Evolutionary conservation across 192 early-diverging fungal species (phyloP).

Genomic region (Backusella tarrabulga): DNA sequence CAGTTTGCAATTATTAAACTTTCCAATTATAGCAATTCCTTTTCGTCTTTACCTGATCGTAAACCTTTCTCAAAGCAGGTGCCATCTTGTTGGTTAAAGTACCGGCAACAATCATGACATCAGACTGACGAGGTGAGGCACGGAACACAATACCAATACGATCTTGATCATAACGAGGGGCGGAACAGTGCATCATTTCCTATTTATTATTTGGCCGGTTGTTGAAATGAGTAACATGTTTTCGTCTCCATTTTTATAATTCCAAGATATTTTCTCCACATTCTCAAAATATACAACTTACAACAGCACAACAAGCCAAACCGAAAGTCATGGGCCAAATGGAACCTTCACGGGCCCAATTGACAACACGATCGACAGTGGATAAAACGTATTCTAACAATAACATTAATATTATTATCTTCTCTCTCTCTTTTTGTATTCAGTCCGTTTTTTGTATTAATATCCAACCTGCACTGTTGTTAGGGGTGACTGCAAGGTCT

Average conservation of each 20-base stretch:
- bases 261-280: background rate
- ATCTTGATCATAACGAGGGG: conserved; percentile 96
- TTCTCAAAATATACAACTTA: conserved; percentile 14
- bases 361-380: conserved; percentile 89
- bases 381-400: conserved; percentile 79
- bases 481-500: conserved; percentile 32
- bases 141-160: conserved; percentile 96
- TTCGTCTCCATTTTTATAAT: background rate
- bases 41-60: conserved; percentile 50
- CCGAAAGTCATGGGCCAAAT: conserved; percentile 90
- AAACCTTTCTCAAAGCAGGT: conserved; percentile 69
- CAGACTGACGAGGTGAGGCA: conserved; percentile 94
- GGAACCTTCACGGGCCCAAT: conserved; percentile 91
- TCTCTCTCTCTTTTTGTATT: background rate
- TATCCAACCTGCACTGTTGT: conserved; percentile 38
- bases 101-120: conserved; percentile 99
- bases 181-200: conserved; percentile 99
- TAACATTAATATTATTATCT: background rate
- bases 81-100: conserved; percentile 99
- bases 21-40: background rate
- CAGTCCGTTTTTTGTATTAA: background rate
- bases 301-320: conserved; percentile 90
- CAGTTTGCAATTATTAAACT: background rate
- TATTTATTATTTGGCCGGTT: conserved; percentile 28
- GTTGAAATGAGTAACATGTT: background rate